These are phyloP conservation scores for Russula abietina DNA, from an alignment of 768 basidiomycete genomes.

Conservation along the genomic window DNA sequence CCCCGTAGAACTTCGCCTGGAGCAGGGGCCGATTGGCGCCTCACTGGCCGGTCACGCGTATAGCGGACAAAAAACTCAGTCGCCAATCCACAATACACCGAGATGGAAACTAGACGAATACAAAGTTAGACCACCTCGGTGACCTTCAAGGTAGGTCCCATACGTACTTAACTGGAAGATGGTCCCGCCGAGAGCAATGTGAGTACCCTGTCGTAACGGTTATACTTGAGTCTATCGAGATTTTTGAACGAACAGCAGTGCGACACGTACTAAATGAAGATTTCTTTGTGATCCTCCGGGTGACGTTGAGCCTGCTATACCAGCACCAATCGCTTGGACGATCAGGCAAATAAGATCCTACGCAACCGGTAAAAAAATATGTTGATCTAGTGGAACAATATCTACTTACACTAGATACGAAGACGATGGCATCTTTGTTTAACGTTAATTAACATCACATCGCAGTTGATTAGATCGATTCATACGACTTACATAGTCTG, in stretches of 20 bases:
- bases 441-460: background rate
- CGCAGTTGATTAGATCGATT: background rate
- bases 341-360: conserved; percentile 21
- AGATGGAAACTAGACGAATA: conserved; percentile 8
- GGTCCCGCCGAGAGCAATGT: conserved; percentile 20
- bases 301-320: conserved; percentile 4
- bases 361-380: background rate
- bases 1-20: background rate
- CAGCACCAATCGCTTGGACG: conserved; percentile 18
- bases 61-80: conserved; percentile 19
- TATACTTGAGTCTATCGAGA: background rate
- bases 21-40: background rate
- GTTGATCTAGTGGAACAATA: too few relatives aligned
- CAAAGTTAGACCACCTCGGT: background rate
- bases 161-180: conserved; percentile 18
- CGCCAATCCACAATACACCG: conserved; percentile 14
- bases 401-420: conserved; percentile 17
- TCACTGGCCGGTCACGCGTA: conserved; percentile 5
- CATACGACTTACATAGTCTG: conserved; percentile 12
- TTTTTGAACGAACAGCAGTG: background rate
- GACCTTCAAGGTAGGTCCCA: background rate
- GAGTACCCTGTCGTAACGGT: background rate
- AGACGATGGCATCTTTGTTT: conserved; percentile 11
- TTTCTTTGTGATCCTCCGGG: background rate
- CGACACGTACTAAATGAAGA: background rate